Base-by-base conservation (phyloP, 1,284 basidiomycete genomes). In the Ustilago loliicola region DNA sequence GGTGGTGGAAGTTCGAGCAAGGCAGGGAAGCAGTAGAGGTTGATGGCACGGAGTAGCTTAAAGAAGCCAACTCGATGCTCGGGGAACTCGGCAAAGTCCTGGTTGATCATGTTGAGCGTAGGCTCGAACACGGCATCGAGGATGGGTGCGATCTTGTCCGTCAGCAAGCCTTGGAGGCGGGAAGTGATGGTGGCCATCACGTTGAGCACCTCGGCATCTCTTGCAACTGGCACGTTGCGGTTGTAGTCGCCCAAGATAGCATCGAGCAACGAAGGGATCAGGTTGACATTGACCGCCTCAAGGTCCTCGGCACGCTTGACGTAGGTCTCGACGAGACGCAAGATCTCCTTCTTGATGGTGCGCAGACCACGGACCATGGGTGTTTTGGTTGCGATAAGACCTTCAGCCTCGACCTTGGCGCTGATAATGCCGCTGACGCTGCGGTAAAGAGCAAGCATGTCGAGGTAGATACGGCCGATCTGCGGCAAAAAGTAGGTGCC, bases 61-160 rank as follows among this genome's bases (percentile, higher is more conserved):
- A 96, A 99, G 91, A 99, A 97, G 61, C 95, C 96, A 38, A 93
- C 92, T 69, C 97, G 94, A 87, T 99, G 96, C 87, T 99, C 97
- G 25, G 97, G 97, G 89, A 91, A 99, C 88, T 99, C 97, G 23
- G 96, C 89, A 83, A 99, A 97, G 89, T 99, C 97, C 70, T 97
- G 94, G 88, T 97, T 98, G 87, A 99, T 99, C 97, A 99, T 99
- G 83, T 92, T 93, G 72, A 99, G 88, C 4, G 97, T 99, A 48
- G 95, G 95, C 88, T 98, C 96, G 82, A 99, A 99, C 58, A 99
- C 94, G 19, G 96, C 95, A 83, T 99, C 97, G 42, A 99, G 90
- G 69, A 98, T 94, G 3, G 96, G 93, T 1, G 93, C 92, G n/a
- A 99, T 93, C 91, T 99, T 96, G 34, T 95, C 93, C 10, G 93